Base-by-base conservation (phyloP, 352 stramenopile species). In the Globisporangium spinosum region DNA sequence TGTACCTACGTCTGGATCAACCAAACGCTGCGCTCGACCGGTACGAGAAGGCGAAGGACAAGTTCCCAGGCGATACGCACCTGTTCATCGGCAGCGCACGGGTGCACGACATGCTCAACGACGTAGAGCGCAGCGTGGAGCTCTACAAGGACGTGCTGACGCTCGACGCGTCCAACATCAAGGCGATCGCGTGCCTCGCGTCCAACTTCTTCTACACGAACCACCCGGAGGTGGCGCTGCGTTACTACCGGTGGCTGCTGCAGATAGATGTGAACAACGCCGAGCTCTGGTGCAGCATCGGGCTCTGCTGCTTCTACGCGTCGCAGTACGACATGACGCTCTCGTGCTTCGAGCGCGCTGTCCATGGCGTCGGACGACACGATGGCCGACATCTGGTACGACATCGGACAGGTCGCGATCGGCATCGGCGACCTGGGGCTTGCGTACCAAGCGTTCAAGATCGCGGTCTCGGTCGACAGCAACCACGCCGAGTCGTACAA, bases 201-300 rank as follows among this genome's bases (percentile, higher is more conserved):
- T 93, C 92, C 60, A 96, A 98, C 72, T 90, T 94, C 77, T 98
- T 98, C 67, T 98, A 98, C 83, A 93, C 82, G 1, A 90, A 97
- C 72, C 91, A 97, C 67, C 92, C 91, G 0, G 90, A 98, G 67
- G 83, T 98, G 22, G 89, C 90, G 15, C 75, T 98, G 61, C 85
- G 92, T 47, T 98, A 98, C 82, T 98, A 98, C 70, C 83, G 94
- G 1, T 83, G 94, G 6, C 77, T 98, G 61, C 80, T 98, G 25
- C 90, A 98, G 72, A 97, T 98, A 89, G 93, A 96, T 66, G 87
- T 97, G 34, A 87, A 82, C 64, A 97, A 80, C 62, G 78, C 91
- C 17, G 94, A 98, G 78, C 80, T 98, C 34, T 98, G 95, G 94
- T 97, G 92, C 82, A 98, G 98, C 80, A 81, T 98, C 20, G 94